Percentiles rank a stretch among this genome's conserved stretches.
Conservation (phyloP, 2,329 filamentous ascomycete species). For the Fusarium pseudocircinatum region DNA sequence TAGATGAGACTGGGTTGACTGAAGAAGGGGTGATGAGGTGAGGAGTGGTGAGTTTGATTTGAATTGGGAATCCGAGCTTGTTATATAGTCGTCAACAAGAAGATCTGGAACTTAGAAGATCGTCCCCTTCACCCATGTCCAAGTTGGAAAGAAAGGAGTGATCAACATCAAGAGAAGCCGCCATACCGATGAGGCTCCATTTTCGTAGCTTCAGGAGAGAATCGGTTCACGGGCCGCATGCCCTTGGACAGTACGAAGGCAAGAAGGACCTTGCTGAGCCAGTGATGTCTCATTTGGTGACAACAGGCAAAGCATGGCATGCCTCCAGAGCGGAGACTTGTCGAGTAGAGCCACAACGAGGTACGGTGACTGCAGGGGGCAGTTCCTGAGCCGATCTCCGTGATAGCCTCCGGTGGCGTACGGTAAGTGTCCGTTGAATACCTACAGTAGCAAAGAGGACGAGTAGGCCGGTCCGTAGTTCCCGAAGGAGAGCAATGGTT, state of each 20-base stretch:
- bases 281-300: neutral
- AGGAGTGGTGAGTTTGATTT: slow-evolving; percentile 18
- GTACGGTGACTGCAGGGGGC: slow-evolving; percentile 2
- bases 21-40: slow-evolving; percentile 18
- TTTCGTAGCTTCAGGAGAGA: slow-evolving; percentile 1
- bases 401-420: slow-evolving; percentile 9
- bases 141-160: neutral
- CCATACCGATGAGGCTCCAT: slow-evolving; percentile 10
- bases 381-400: slow-evolving; percentile 12
- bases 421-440: neutral
- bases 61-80: slow-evolving; percentile 5
- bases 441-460: neutral
- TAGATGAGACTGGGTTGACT: slow-evolving; percentile 17
- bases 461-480: slow-evolving; percentile 29
- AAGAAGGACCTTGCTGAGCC: neutral
- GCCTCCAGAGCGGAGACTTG: neutral
- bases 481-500: slow-evolving; percentile 8
- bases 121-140: neutral
- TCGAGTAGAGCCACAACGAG: neutral
- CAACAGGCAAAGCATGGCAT: slow-evolving; percentile 4
- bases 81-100: slow-evolving; percentile 25
- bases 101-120: neutral
- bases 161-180: slow-evolving; percentile 17
- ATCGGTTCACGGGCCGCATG: slow-evolving; percentile 29
- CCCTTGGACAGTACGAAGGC: slow-evolving; percentile 7